A percentile compares a stretch with the other conserved stretches of the same genome.
Evolutionary conservation across 2,329 filamentous ascomycete species (phyloP).

Genomic region (Aspergillus novoparasiticus): DNA sequence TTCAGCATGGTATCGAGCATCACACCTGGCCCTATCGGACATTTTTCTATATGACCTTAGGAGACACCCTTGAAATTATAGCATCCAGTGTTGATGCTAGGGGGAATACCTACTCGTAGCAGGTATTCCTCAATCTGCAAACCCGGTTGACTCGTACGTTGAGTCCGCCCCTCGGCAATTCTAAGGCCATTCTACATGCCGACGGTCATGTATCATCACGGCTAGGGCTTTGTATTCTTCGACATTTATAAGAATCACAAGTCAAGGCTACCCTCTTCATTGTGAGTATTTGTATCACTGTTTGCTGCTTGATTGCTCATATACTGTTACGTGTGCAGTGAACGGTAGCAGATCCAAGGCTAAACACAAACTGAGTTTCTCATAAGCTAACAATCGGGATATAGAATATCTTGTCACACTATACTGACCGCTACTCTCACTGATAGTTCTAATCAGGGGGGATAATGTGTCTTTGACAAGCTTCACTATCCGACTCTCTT

Average conservation of each 20-base stretch:
- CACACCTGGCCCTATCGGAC: background rate
- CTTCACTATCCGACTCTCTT: background rate
- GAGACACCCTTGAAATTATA: background rate
- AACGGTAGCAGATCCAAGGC: slow-evolving; percentile 22
- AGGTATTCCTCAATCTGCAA: background rate
- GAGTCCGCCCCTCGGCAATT: slow-evolving; percentile 51
- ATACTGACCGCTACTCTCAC: background rate
- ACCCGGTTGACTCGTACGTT: slow-evolving; percentile 25
- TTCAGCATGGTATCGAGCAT: background rate
- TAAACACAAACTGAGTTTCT: background rate
- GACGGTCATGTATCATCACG: slow-evolving; percentile 47
- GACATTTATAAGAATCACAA: slow-evolving; percentile 41
- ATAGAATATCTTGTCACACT: background rate
- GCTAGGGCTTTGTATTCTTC: slow-evolving; percentile 46
- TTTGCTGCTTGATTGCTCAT: slow-evolving; percentile 43
- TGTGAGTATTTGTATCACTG: slow-evolving; percentile 51
- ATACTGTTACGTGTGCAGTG: slow-evolving; percentile 39
- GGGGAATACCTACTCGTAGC: background rate
- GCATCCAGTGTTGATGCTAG: too few species aligned
- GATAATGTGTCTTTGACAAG: background rate
- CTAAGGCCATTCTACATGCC: slow-evolving; percentile 52
- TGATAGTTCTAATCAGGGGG: background rate
- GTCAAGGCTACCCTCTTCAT: slow-evolving; percentile 45
- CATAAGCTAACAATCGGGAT: background rate
- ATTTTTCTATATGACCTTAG: background rate